Conservation (phyloP, 108 stramenopile genomes). For the Pinguiococcus pyrenoidosus region DNA sequence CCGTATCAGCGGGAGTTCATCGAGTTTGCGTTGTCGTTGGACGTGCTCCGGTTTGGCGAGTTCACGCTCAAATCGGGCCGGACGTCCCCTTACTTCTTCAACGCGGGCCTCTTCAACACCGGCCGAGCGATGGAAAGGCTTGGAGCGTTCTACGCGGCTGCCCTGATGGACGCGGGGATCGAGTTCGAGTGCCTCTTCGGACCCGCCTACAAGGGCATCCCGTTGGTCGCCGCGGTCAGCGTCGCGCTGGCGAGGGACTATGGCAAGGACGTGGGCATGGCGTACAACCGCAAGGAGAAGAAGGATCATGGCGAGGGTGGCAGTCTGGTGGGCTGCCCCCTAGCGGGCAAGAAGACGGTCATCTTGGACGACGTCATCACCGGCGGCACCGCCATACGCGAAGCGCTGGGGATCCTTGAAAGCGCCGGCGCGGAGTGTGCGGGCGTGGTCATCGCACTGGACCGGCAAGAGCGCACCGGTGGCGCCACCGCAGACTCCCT, state of each 20-base stretch:
- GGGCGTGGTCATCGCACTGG: slow-evolving; percentile 84
- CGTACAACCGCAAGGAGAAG: slow-evolving; percentile 95
- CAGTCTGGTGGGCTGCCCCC: slow-evolving; percentile 69
- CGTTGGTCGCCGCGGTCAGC: slow-evolving; percentile 82
- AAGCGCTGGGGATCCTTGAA: slow-evolving; percentile 64
- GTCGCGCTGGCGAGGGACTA: slow-evolving; percentile 63
- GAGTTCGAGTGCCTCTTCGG: slow-evolving; percentile 92
- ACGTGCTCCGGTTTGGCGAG: slow-evolving; percentile 82
- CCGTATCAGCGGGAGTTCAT: slow-evolving; percentile 72
- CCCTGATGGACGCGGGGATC: slow-evolving; percentile 64
- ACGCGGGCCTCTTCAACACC: slow-evolving; percentile 72
- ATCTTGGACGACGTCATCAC: slow-evolving; percentile 98
- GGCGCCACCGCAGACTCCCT: slow-evolving; percentile 59
- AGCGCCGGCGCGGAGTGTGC: slow-evolving; percentile 61
- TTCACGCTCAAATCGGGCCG: slow-evolving; percentile 96
- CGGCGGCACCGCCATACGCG: slow-evolving; percentile 92
- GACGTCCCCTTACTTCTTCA: slow-evolving; percentile 97
- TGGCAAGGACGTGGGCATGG: slow-evolving; percentile 69
- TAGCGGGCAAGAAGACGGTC: slow-evolving; percentile 72
- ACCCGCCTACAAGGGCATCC: slow-evolving; percentile 99
- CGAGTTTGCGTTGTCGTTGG: slow-evolving; percentile 66
- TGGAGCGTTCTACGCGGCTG: slow-evolving; percentile 71
- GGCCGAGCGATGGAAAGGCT: slow-evolving; percentile 47
- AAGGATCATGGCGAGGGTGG: slow-evolving; percentile 99
- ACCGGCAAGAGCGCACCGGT: slow-evolving; percentile 77